Evolutionary conservation across 306 rosid genomes (phyloP).

Genomic region (Acacia melanoxylon): DNA sequence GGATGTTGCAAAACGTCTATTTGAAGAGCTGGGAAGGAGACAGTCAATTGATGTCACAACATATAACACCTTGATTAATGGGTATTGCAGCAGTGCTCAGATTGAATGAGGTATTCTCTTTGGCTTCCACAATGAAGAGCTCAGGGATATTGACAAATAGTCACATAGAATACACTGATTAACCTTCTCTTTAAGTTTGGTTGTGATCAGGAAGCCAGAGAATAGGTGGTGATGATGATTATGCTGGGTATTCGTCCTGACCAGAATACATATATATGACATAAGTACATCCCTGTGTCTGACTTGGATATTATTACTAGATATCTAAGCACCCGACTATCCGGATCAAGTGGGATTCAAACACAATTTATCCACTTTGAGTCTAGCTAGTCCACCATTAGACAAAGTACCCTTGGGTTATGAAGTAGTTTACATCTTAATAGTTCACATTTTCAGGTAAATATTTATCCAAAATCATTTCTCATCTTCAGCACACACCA

Average conservation of each 20-base stretch:
- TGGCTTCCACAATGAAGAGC: slow-evolving; percentile 41
- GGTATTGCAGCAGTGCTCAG: slow-evolving; percentile 42
- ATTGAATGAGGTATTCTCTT: slow-evolving; percentile 36
- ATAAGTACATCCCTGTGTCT: no score
- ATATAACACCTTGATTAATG: no score
- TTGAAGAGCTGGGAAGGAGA: slow-evolving; percentile 30
- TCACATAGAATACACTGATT: slow-evolving; percentile 56
- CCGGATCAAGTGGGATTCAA: no score
- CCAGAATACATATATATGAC: slow-evolving; percentile 36
- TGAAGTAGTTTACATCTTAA: not conserved
- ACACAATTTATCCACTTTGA: no score
- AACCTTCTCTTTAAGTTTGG: slow-evolving; percentile 57
- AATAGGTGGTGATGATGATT: slow-evolving; percentile 53
- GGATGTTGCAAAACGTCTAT: slow-evolving; percentile 38
- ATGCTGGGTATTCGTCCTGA: slow-evolving; percentile 45
- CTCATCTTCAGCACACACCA: not conserved
- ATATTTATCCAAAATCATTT: not conserved
- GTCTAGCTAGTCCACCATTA: no score
- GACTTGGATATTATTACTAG: no score
- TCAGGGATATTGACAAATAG: slow-evolving; percentile 44
- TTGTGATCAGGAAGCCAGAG: slow-evolving; percentile 42
- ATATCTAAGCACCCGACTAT: no score
- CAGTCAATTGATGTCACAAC: no score
- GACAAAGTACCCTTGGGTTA: no score
- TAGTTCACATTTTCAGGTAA: not conserved